Percentiles rank a stretch among this genome's conserved stretches.
These are phyloP conservation scores for Crucibulum laeve DNA, from an alignment of 768 basidiomycete species.

Conservation along the genomic window DNA sequence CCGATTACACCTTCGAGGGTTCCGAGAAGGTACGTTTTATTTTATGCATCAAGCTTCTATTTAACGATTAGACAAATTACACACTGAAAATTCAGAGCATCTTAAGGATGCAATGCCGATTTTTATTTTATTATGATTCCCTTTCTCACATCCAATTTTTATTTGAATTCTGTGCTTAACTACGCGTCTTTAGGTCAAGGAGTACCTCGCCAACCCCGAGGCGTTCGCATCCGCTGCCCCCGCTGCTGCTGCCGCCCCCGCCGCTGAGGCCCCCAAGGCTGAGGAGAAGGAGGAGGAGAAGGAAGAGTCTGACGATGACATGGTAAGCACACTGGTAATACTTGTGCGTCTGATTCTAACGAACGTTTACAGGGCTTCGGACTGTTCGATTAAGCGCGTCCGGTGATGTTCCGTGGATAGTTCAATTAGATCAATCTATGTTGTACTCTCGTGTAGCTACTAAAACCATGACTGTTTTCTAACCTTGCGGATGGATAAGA, in stretches of 20 bases:
- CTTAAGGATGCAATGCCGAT: constrained; percentile 37
- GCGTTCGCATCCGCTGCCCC: constrained; percentile 89
- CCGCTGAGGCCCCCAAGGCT: constrained; percentile 53
- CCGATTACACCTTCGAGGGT: constrained; percentile 93
- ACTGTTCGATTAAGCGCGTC: constrained; percentile 72
- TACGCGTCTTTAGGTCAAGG: constrained; percentile 66
- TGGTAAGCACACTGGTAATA: constrained; percentile 47
- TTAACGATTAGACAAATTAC: constrained; percentile 32
- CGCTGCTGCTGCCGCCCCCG: constrained; percentile 49
- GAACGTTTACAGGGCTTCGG: constrained; percentile 72
- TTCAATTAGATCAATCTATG: constrained; percentile 8
- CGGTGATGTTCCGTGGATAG: constrained; percentile 8
- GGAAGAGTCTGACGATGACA: constrained; percentile 85
- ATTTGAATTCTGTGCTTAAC: constrained; percentile 9
- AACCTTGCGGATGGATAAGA: not conserved
- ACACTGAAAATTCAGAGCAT: constrained; percentile 90
- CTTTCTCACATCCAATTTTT: constrained; percentile 3
- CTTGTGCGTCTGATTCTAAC: constrained; percentile 1
- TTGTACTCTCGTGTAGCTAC: constrained; percentile 1
- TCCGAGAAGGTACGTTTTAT: constrained; percentile 73
- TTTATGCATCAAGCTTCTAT: constrained; percentile 11
- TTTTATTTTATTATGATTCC: constrained; percentile 24
- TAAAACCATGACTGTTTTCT: constrained; percentile 1
- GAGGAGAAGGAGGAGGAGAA: constrained; percentile 62
- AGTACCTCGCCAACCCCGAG: constrained; percentile 95